Evolutionary conservation across 495 filamentous ascomycete species (phyloP).

Genomic region (Xylona heveae): DNA sequence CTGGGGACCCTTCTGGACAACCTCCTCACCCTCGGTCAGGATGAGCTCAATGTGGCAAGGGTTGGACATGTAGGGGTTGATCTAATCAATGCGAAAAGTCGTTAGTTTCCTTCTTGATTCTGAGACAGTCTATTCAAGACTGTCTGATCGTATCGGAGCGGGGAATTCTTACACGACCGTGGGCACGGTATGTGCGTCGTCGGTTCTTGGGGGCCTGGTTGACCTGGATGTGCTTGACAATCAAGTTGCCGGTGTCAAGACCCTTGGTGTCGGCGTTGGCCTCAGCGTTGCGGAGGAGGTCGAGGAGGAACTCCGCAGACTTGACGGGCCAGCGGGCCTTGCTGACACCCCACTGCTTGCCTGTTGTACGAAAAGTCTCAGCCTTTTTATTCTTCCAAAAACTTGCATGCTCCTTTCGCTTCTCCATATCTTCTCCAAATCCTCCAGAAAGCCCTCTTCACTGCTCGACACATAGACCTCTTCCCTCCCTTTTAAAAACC

Average conservation of each 20-base stretch:
- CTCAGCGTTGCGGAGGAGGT: slow-evolving; percentile 96
- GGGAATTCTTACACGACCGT: slow-evolving; percentile 70
- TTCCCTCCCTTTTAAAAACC: neutral
- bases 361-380: slow-evolving; percentile 20
- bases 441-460: neutral
- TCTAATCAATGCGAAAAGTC: slow-evolving; percentile 26
- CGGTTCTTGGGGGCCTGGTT: slow-evolving; percentile 99
- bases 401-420: too few relatives aligned
- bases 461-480: too few relatives aligned
- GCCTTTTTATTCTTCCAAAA: neutral
- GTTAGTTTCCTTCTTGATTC: neutral
- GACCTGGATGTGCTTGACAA: slow-evolving; percentile 99
- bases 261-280: slow-evolving; percentile 98
- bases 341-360: slow-evolving; percentile 94
- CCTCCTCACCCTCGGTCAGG: slow-evolving; percentile 88
- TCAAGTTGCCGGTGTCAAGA: slow-evolving; percentile 86
- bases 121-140: neutral
- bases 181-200: slow-evolving; percentile 94
- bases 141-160: neutral
- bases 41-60: slow-evolving; percentile 99
- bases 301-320: slow-evolving; percentile 92
- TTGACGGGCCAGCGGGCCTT: slow-evolving; percentile 98
- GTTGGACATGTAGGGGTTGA: slow-evolving; percentile 99
- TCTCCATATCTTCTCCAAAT: neutral
- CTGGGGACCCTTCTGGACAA: slow-evolving; percentile 60